Evolutionary conservation across 2,329 filamentous ascomycete genomes (phyloP).

Genomic region (Grosmannia serpens): DNA sequence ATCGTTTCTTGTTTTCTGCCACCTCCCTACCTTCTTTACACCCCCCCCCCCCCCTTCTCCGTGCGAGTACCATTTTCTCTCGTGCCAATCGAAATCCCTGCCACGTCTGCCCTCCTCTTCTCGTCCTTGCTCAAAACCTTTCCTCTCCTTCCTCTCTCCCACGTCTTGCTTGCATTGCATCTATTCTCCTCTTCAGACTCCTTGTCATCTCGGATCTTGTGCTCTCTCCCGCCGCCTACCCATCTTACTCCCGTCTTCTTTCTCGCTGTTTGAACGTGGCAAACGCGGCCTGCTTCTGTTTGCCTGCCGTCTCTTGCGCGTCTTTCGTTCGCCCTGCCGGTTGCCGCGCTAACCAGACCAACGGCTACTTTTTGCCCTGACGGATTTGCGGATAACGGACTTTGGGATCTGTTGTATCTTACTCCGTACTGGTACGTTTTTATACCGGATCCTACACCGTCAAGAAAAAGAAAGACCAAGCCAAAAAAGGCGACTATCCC

Average conservation of each 20-base stretch:
- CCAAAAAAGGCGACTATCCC: background rate
- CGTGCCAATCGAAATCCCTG: constrained; percentile 1
- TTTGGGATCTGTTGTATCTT: background rate
- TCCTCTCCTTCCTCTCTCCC: background rate
- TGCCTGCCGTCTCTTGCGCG: background rate
- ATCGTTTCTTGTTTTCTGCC: background rate
- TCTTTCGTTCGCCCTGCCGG: background rate
- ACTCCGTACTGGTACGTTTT: constrained; percentile 3
- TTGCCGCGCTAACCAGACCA: background rate
- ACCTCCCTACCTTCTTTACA: background rate
- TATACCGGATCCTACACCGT: background rate
- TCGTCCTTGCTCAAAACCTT: background rate
- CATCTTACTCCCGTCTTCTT: background rate
- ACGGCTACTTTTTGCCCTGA: background rate
- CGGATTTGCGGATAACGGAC: constrained; percentile 2
- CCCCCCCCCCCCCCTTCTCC: background rate
- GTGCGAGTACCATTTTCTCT: background rate
- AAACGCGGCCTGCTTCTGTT: background rate
- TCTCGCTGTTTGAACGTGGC: background rate
- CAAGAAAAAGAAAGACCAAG: background rate
- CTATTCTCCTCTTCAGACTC: background rate
- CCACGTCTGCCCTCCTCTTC: background rate
- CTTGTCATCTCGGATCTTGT: background rate
- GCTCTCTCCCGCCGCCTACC: background rate
- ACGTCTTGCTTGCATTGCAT: background rate